These are phyloP conservation scores for Boletus rex-veris DNA, from an alignment of 768 basidiomycete species.

Conservation along the genomic window DNA sequence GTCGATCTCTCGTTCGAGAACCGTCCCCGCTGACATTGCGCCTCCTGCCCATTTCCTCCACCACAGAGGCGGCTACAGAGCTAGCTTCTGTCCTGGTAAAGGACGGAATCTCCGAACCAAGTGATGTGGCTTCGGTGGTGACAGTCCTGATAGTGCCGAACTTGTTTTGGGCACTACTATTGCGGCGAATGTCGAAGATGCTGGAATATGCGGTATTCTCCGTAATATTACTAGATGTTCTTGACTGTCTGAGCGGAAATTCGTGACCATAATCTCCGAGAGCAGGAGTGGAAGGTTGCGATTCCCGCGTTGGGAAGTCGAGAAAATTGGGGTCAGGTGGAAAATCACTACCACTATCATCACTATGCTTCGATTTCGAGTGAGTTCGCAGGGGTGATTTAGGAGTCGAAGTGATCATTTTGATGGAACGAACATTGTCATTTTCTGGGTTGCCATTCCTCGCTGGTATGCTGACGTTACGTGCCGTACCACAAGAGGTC, in stretches of 20 bases:
- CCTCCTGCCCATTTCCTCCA: slow-evolving; percentile 40
- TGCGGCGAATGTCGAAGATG: slow-evolving; percentile 51
- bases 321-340: slow-evolving; percentile 22
- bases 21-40: slow-evolving; percentile 26
- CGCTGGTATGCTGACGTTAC: slow-evolving; percentile 18
- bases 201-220: slow-evolving; percentile 59
- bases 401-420: slow-evolving; percentile 36
- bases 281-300: slow-evolving; percentile 34
- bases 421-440: slow-evolving; percentile 39
- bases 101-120: slow-evolving; percentile 56
- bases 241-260: slow-evolving; percentile 52
- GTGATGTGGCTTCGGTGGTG: slow-evolving; percentile 76
- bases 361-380: slow-evolving; percentile 17
- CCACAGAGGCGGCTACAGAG: slow-evolving; percentile 49
- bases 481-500: slow-evolving; percentile 33
- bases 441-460: slow-evolving; percentile 27
- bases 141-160: slow-evolving; percentile 81
- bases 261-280: slow-evolving; percentile 33
- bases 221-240: slow-evolving; percentile 59
- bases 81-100: slow-evolving; percentile 64
- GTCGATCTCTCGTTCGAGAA: slow-evolving; percentile 49
- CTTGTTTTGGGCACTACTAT: slow-evolving; percentile 48
- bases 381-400: slow-evolving; percentile 53
- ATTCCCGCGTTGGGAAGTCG: slow-evolving; percentile 34
- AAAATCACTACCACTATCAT: slow-evolving; percentile 6